phyloP scores from a whole-genome alignment of 108 stramenopile species.

The Parietichytrium sp. region DNA sequence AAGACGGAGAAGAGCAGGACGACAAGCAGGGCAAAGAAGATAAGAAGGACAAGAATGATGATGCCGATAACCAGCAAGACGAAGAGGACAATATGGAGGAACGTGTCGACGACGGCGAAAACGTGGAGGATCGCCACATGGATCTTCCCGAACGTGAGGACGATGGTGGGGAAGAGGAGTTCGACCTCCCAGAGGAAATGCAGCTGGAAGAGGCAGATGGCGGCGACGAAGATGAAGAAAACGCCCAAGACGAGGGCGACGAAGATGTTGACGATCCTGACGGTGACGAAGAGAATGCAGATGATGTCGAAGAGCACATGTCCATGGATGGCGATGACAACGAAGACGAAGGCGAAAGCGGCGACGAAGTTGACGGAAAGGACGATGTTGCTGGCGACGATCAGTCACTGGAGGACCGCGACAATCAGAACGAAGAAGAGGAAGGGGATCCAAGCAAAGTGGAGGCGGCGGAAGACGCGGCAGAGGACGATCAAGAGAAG shows the following conservation, averaged over 20 bases:
- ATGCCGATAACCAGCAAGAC: slow-evolving; percentile 50
- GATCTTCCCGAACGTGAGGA: slow-evolving; percentile 78
- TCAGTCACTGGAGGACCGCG: background rate
- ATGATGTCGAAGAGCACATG: too few relatives aligned
- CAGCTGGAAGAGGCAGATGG: slow-evolving; percentile 54
- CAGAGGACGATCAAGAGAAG: slow-evolving; percentile 46
- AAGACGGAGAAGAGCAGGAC: slow-evolving; percentile 59
- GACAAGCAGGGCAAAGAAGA: slow-evolving; percentile 59
- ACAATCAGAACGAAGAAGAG: slow-evolving; percentile 34
- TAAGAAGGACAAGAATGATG: slow-evolving; percentile 53
- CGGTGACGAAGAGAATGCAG: background rate
- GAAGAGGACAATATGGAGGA: slow-evolving; percentile 40
- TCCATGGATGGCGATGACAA: slow-evolving; percentile 50
- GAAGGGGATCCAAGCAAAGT: slow-evolving; percentile 43
- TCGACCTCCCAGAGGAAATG: slow-evolving; percentile 43
- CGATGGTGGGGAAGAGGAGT: slow-evolving; percentile 67
- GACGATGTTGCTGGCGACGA: slow-evolving; percentile 34
- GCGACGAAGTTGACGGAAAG: slow-evolving; percentile 51
- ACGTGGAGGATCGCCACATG: slow-evolving; percentile 67
- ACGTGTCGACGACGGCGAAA: slow-evolving; percentile 40
- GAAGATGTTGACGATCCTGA: slow-evolving; percentile 44
- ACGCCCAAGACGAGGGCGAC: slow-evolving; percentile 60
- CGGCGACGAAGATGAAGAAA: slow-evolving; percentile 58
- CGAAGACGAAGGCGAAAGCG: slow-evolving; percentile 48
- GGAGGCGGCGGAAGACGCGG: slow-evolving; percentile 38